These are phyloP conservation scores for Fomitopsis pulvina DNA, from an alignment of 768 basidiomycete genomes.

Conservation along the genomic window DNA sequence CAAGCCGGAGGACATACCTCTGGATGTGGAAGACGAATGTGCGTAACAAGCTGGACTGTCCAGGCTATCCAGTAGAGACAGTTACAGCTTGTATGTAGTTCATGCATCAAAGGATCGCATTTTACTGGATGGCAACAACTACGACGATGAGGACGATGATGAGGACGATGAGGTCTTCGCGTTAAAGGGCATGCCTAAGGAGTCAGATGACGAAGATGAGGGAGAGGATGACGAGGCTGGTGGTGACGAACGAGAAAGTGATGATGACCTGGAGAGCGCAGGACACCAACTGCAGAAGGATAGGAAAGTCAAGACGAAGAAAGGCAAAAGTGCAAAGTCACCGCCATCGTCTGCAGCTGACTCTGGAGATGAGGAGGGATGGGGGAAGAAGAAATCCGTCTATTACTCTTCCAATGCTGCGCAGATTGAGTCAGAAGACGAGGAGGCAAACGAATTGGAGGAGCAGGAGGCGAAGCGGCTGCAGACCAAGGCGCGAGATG, in stretches of 20 bases:
- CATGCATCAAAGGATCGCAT: slow-evolving; percentile 73
- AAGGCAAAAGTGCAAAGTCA: slow-evolving; percentile 6
- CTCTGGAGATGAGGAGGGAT: slow-evolving; percentile 55
- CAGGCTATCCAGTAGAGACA: neutral
- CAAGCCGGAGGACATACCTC: slow-evolving; percentile 55
- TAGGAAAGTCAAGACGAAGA: slow-evolving; percentile 21
- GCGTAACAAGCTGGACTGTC: slow-evolving; percentile 22
- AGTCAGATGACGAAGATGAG: slow-evolving; percentile 31
- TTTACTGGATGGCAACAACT: slow-evolving; percentile 56
- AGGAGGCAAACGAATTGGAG: slow-evolving; percentile 84
- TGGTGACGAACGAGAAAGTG: slow-evolving; percentile 21
- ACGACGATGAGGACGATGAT: slow-evolving; percentile 43
- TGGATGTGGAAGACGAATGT: slow-evolving; percentile 81
- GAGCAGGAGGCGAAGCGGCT: slow-evolving; percentile 80
- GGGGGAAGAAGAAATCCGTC: slow-evolving; percentile 73
- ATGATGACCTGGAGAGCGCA: slow-evolving; percentile 16
- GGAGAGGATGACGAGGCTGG: slow-evolving; percentile 35
- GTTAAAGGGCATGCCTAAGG: slow-evolving; percentile 48
- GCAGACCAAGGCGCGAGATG: slow-evolving; percentile 68
- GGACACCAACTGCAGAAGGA: slow-evolving; percentile 10
- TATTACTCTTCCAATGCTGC: slow-evolving; percentile 88
- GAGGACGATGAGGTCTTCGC: slow-evolving; percentile 83
- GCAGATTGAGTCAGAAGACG: slow-evolving; percentile 77
- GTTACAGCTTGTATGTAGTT: slow-evolving; percentile 36
- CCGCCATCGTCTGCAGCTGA: slow-evolving; percentile 18